Evolutionary conservation across 2,329 filamentous ascomycete species (phyloP).

Genomic region (Diaporthe aspalathi): DNA sequence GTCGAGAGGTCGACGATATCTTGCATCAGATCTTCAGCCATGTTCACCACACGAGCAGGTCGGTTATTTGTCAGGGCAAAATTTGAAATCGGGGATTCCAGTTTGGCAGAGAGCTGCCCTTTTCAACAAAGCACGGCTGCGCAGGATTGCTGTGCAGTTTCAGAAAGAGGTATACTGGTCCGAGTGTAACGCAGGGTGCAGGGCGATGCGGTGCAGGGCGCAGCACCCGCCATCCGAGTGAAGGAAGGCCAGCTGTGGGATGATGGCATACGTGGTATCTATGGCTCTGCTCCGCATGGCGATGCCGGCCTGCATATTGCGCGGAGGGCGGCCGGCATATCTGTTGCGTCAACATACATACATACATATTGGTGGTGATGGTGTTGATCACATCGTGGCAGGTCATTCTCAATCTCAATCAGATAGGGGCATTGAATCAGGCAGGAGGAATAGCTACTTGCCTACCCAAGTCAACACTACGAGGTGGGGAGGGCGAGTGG

Average conservation of each 20-base stretch:
- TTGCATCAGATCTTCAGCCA: constrained; percentile 16
- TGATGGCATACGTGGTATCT: constrained; percentile 4
- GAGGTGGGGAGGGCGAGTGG: background rate
- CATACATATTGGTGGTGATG: background rate
- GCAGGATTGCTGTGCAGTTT: constrained; percentile 2
- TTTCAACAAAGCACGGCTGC: constrained; percentile 24
- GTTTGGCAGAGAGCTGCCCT: constrained; percentile 12
- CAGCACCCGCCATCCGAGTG: background rate
- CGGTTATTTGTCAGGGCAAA: constrained; percentile 17
- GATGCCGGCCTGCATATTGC: background rate
- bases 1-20: constrained; percentile 15
- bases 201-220: background rate
- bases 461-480: too few species aligned
- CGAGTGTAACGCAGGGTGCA: constrained; percentile 3
- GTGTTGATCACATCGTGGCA: background rate
- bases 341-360: constrained; percentile 22
- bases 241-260: too few species aligned
- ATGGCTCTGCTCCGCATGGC: background rate
- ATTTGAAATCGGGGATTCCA: constrained; percentile 1
- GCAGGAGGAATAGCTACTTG: constrained; percentile 1
- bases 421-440: constrained; percentile 4
- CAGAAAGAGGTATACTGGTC: constrained; percentile 19
- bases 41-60: background rate
- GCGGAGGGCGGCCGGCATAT: constrained; percentile 15
- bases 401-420: constrained; percentile 5